Percentiles rank a stretch among this genome's conserved stretches.
phyloP scores from a whole-genome alignment of 2,329 filamentous ascomycete species.

The Diaporthe sp. region DNA sequence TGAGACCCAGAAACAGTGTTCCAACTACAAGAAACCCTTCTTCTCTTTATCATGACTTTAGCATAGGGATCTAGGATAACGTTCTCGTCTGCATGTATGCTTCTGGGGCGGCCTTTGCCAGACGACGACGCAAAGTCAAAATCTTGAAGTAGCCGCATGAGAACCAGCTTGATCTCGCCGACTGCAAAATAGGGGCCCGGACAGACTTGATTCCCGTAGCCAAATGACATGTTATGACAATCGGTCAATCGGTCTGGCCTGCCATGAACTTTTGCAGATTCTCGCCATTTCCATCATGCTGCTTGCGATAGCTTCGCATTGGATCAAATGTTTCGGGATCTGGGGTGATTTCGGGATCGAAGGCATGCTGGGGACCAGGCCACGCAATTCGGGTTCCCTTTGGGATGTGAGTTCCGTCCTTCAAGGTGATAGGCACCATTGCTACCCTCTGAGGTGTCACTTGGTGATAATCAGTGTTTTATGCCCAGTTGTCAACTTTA shows the following conservation, averaged over 20 bases:
- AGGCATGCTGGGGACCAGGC: conserved; percentile 11
- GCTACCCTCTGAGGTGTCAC: conserved; percentile 1
- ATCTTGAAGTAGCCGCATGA: conserved; percentile 40
- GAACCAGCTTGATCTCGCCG: conserved; percentile 44
- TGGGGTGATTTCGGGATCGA: neutral
- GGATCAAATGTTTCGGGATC: conserved; percentile 6
- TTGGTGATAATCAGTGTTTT: neutral
- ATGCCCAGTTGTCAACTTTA: too few relatives aligned
- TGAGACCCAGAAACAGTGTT: too few relatives aligned
- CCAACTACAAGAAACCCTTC: too few relatives aligned
- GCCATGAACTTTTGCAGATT: neutral
- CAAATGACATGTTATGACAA: conserved; percentile 32
- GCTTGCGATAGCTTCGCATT: conserved; percentile 6
- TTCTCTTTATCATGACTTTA: conserved; percentile 21
- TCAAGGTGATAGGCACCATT: neutral
- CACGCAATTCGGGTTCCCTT: conserved; percentile 26
- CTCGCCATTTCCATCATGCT: neutral
- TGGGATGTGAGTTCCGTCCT: conserved; percentile 30
- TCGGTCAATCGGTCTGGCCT: neutral
- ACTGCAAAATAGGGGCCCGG: conserved; percentile 42
- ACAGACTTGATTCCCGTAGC: conserved; percentile 44
- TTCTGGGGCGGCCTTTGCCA: neutral
- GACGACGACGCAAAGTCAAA: conserved; percentile 40
- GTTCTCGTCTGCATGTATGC: neutral
- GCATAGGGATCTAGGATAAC: conserved; percentile 17